Evolutionary conservation across 2,329 filamentous ascomycete genomes (phyloP).

Genomic region (Ustulina deusta): DNA sequence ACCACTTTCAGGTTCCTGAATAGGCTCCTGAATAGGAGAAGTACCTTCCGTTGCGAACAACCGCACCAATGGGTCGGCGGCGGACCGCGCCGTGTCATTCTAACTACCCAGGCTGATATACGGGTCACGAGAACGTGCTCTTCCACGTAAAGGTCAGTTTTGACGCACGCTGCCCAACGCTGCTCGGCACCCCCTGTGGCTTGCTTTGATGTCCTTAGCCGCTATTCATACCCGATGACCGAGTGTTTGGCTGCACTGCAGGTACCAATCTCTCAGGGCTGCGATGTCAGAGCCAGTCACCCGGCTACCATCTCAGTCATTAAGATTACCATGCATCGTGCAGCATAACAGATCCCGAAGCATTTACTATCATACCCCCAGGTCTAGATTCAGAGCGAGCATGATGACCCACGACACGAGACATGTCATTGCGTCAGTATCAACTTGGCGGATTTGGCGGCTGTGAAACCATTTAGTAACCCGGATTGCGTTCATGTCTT

Average conservation of each 20-base stretch:
- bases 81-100: slow-evolving; percentile 73
- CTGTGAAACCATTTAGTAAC: slow-evolving; percentile 50
- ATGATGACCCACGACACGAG: not conserved
- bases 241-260: slow-evolving; percentile 75
- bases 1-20: slow-evolving; percentile 22
- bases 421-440: slow-evolving; percentile 24
- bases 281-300: slow-evolving; percentile 71
- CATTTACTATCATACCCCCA: not conserved
- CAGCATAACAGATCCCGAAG: slow-evolving; percentile 60
- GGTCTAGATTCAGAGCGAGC: not conserved
- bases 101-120: slow-evolving; percentile 83
- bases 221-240: slow-evolving; percentile 74
- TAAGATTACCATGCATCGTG: slow-evolving; percentile 69
- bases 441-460: slow-evolving; percentile 10
- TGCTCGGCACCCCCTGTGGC: slow-evolving; percentile 74
- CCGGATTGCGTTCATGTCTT: slow-evolving; percentile 68
- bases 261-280: slow-evolving; percentile 72
- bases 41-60: slow-evolving; percentile 75
- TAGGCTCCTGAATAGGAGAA: slow-evolving; percentile 63
- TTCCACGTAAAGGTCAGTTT: slow-evolving; percentile 80
- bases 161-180: slow-evolving; percentile 69
- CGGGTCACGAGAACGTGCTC: slow-evolving; percentile 72
- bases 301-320: slow-evolving; percentile 80
- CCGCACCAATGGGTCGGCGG: slow-evolving; percentile 76
- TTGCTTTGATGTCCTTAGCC: slow-evolving; percentile 74